Evolutionary conservation across 148 eudicot species (phyloP), one percentile per base, ranked within the genome.

Genomic region (Polygonum maritimum): DNA sequence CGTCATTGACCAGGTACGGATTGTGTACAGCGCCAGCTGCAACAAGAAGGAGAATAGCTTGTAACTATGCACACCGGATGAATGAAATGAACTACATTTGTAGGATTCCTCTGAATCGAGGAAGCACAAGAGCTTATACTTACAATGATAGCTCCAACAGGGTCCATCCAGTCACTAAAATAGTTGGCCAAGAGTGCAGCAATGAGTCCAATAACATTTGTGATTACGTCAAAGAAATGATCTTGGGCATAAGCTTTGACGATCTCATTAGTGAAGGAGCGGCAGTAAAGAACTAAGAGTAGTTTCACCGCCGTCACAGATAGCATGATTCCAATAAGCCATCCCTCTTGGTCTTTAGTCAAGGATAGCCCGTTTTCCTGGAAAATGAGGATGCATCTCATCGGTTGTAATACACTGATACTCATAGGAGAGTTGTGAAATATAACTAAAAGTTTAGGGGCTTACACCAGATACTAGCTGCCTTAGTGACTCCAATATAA

Each of bases 221-320:
- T 92, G 79, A 95, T 89, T 77, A 95, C 98, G 84, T 95, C 98
- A 83, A 95, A 95, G 80, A 92, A 92, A 85, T 95, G 98, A 79
- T 95, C 98, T 82, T 92, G 92, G 9, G 98, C 98, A 73, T 95
- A 95, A 48, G 98, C 98, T 80, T 90, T 93, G 76, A 95, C 98
- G 70, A 95, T 95, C 90, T 95, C 93, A 82, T 95, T 92, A 65
- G 92, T 86, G 72, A 93, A 95, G 76, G 91, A 85, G 74, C 97
- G 89, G 83, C 99, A 95, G 75, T 95, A 95, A 49, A 95, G 35
- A 77, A 88, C 88, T 82, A 95, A 79, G 0, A 89, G 49, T 39
- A 95, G 86, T 81, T 95, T 95, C 19, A 95, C 94, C 21, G 83
- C 4, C 18, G 99, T 95, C 76, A 91, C 97, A 26, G 91, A 86